A percentile compares a stretch with the other conserved stretches of the same genome.
Conservation (phyloP, 192 early-diverging fungal genomes). For the Gonapodya prolifera region DNA sequence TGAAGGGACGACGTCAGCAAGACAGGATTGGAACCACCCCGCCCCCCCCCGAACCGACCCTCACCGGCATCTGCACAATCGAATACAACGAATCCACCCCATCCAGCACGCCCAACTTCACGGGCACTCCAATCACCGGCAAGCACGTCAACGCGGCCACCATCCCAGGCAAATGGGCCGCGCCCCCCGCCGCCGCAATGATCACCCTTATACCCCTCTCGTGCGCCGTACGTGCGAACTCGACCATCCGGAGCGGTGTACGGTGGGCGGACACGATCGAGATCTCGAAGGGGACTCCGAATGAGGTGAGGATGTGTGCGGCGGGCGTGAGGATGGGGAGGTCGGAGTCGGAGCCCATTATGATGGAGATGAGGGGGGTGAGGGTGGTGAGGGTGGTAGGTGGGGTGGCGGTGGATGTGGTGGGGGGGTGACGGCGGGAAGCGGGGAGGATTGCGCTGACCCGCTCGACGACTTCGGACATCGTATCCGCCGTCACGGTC, state of each 20-base stretch:
- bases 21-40: neutral
- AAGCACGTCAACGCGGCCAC: slow-evolving; percentile 94
- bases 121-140: slow-evolving; percentile 95
- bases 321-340: slow-evolving; percentile 87
- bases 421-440: slow-evolving; percentile 26
- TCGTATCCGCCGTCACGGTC: slow-evolving; percentile 77
- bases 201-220: slow-evolving; percentile 88
- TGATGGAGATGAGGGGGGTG: slow-evolving; percentile 83
- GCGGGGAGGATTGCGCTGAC: slow-evolving; percentile 42
- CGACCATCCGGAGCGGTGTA: slow-evolving; percentile 83
- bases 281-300: slow-evolving; percentile 91
- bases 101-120: slow-evolving; percentile 81
- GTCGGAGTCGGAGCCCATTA: slow-evolving; percentile 99
- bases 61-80: slow-evolving; percentile 98
- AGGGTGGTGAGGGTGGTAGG: slow-evolving; percentile 17
- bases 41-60: too few relatives aligned
- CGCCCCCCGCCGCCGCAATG: slow-evolving; percentile 97
- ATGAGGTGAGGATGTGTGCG: slow-evolving; percentile 73
- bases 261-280: slow-evolving; percentile 96
- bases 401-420: slow-evolving; percentile 12
- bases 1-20: neutral
- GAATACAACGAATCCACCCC: slow-evolving; percentile 95
- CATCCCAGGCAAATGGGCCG: slow-evolving; percentile 98
- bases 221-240: slow-evolving; percentile 79
- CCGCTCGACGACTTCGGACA: slow-evolving; percentile 58